Conservation (phyloP, 2,329 filamentous ascomycete species). For the Ophiostoma quercus region DNA sequence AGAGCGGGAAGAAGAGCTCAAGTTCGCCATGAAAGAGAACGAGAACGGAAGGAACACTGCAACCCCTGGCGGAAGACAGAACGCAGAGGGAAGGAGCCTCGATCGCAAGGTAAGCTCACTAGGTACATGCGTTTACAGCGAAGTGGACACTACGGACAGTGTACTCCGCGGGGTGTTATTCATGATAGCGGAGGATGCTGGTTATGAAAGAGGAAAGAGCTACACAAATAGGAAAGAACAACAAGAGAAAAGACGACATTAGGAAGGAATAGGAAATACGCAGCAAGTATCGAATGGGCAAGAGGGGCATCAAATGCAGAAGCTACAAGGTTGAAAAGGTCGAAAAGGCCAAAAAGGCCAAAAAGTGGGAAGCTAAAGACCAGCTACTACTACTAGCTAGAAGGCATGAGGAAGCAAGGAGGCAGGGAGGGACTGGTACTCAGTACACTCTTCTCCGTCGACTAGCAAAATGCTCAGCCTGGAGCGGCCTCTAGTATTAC, state of each 20-base stretch:
- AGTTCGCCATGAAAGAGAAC: not conserved
- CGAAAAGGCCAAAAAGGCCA: not conserved
- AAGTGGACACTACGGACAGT: conserved; percentile 13
- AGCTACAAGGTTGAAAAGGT: not conserved
- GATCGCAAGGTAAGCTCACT: not conserved
- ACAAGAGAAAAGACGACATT: not conserved
- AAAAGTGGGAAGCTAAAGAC: conserved; percentile 20
- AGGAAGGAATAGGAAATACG: conserved; percentile 1
- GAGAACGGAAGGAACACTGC: not conserved
- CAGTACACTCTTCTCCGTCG: not conserved
- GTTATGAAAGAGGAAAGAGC: not conserved
- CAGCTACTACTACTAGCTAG: conserved; percentile 18
- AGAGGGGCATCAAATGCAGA: not conserved
- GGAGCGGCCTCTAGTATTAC: not conserved
- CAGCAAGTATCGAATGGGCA: not conserved
- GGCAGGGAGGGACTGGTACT: not conserved
- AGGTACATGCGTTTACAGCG: not conserved
- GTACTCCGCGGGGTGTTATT: conserved; percentile 1
- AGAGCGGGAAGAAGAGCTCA: not conserved
- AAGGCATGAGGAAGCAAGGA: conserved; percentile 16
- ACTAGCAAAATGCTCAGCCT: not conserved
- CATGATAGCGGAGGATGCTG: not conserved
- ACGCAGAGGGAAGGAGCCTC: conserved; percentile 11
- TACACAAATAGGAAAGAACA: conserved; percentile 3
- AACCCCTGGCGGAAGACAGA: conserved; percentile 11